Conservation (phyloP, 176 grass and related monocot species). For the Canna indica region DNA sequence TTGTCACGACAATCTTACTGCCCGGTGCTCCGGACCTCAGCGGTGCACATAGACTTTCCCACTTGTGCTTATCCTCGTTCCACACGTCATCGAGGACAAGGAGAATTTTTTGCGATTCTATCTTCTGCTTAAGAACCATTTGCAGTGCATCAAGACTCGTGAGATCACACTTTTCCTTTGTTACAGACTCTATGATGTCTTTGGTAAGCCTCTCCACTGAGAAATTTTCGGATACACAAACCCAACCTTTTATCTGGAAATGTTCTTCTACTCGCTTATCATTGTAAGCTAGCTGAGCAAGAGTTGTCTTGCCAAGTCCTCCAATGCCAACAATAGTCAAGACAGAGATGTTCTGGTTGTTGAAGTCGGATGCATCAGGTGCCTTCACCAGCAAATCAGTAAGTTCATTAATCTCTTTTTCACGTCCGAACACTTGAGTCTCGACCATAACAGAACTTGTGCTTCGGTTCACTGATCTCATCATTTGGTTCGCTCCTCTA, state of each 20-base stretch:
- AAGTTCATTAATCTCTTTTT: not conserved
- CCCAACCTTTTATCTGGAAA: constrained; percentile 24
- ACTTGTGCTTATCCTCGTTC: constrained; percentile 1
- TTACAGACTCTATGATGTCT: constrained; percentile 1
- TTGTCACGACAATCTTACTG: constrained; percentile 26
- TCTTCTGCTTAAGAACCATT: constrained; percentile 19
- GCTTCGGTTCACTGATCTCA: not conserved
- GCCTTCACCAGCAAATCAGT: not conserved
- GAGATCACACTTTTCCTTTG: not conserved
- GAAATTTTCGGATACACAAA: constrained; percentile 22
- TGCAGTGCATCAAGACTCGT: constrained; percentile 18
- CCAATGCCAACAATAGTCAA: constrained; percentile 31
- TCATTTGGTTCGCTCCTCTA: not conserved
- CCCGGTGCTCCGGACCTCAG: not conserved
- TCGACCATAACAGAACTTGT: not conserved
- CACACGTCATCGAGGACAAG: constrained; percentile 34
- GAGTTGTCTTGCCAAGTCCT: constrained; percentile 40
- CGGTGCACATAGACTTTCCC: constrained; percentile 8
- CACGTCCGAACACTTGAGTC: not conserved
- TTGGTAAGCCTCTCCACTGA: constrained; percentile 17
- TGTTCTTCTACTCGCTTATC: constrained; percentile 10
- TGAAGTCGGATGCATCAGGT: too few relatives aligned
- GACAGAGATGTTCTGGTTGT: not conserved
- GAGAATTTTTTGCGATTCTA: constrained; percentile 16
- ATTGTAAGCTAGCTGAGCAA: constrained; percentile 29